Evolutionary conservation across 768 basidiomycete species (phyloP).

Genomic region (Suillus variegatus): DNA sequence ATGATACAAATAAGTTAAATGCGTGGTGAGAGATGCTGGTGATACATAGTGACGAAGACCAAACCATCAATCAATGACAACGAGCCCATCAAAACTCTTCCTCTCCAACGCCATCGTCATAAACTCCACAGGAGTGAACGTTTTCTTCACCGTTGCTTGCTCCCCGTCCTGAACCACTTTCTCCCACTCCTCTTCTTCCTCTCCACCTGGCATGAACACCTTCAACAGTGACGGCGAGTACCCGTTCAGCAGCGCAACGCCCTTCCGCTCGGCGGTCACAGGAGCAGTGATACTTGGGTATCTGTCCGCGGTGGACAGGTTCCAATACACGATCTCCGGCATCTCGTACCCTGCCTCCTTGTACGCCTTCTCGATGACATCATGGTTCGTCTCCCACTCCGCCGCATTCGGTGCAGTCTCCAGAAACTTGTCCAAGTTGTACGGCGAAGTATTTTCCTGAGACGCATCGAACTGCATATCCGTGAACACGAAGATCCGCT

Average conservation of each 20-base stretch:
- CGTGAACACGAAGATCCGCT: constrained; percentile 72
- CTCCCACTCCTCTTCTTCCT: constrained; percentile 40
- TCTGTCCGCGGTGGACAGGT: constrained; percentile 39
- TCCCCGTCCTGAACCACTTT: constrained; percentile 26
- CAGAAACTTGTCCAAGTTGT: background rate
- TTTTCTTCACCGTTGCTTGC: constrained; percentile 21
- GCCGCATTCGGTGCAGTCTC: constrained; percentile 7
- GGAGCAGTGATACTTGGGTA: constrained; percentile 40
- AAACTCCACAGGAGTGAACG: constrained; percentile 42
- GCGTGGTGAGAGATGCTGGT: background rate
- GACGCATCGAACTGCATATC: constrained; percentile 75
- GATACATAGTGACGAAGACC: background rate
- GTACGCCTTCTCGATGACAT: constrained; percentile 56
- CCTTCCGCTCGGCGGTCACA: constrained; percentile 51
- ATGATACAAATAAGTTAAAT: background rate
- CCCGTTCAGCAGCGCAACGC: constrained; percentile 71
- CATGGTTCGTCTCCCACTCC: constrained; percentile 64
- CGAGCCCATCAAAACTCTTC: constrained; percentile 56
- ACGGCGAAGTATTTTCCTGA: background rate
- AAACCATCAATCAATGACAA: constrained; percentile 50
- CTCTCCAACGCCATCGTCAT: constrained; percentile 50
- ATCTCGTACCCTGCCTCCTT: constrained; percentile 65
- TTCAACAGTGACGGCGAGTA: constrained; percentile 72
- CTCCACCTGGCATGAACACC: constrained; percentile 61
- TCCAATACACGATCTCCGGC: constrained; percentile 76